Evolutionary conservation across 148 eudicot genomes (phyloP).

Genomic region (Dysphania ambrosioides): DNA sequence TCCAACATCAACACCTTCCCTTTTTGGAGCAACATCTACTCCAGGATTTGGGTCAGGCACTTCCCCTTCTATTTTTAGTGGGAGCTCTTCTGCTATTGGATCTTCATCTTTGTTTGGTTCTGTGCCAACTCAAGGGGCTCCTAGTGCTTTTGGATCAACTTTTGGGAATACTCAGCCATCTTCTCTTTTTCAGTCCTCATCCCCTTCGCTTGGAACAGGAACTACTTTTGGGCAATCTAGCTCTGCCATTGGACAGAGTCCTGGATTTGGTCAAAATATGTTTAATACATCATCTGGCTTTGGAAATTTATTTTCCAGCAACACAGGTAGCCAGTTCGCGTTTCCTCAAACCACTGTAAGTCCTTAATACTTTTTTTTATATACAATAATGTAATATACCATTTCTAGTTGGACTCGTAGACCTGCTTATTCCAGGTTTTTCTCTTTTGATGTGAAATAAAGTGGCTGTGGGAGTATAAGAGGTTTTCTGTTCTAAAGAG

Average conservation of each 20-base stretch:
- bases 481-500: too few relatives aligned
- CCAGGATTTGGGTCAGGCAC: conserved; percentile 57
- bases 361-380: too few relatives aligned
- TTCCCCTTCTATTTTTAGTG: conserved; percentile 61
- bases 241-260: conserved; percentile 51
- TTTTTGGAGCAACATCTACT: conserved; percentile 55
- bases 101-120: conserved; percentile 57
- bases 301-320: conserved; percentile 54
- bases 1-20: conserved; percentile 52
- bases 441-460: too few relatives aligned
- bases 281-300: conserved; percentile 57
- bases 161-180: conserved; percentile 69
- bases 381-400: too few relatives aligned
- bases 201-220: conserved; percentile 63
- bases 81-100: conserved; percentile 59
- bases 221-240: conserved; percentile 63
- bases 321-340: conserved; percentile 44
- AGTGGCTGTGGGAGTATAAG: too few relatives aligned
- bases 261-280: conserved; percentile 50
- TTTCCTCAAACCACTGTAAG: conserved; percentile 76
- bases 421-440: too few relatives aligned
- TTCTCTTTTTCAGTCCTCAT: conserved; percentile 67
- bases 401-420: too few relatives aligned
- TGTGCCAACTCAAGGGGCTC: conserved; percentile 50
- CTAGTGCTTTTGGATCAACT: conserved; percentile 53